These are phyloP conservation scores for Polytrichum commune DNA, from an alignment of 225 moss, liverwort and hornwort species.

Conservation along the genomic window DNA sequence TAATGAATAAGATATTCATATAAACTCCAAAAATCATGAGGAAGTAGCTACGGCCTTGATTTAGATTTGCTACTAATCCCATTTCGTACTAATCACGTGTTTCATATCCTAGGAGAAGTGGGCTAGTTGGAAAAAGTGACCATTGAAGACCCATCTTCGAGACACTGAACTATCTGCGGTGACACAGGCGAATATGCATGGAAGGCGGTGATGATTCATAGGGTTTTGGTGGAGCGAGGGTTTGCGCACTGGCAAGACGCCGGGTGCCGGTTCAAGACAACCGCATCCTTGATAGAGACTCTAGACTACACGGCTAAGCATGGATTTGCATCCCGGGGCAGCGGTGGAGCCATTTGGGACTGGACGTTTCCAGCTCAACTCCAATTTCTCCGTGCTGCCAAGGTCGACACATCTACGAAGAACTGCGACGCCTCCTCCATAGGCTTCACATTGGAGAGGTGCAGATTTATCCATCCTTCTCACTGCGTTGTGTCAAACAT, in stretches of 20 bases:
- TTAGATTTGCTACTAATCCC: too few species aligned
- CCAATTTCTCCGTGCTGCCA: constrained; percentile 28
- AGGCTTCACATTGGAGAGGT: constrained; percentile 38
- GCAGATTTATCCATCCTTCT: neutral
- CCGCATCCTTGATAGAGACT: neutral
- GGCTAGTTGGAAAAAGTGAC: too few species aligned
- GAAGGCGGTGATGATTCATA: constrained; percentile 56
- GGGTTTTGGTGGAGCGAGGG: constrained; percentile 21
- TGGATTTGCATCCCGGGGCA: constrained; percentile 34
- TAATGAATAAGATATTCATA: too few species aligned
- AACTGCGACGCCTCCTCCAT: constrained; percentile 54
- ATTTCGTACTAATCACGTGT: too few species aligned
- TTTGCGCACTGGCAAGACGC: constrained; percentile 24
- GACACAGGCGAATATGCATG: constrained; percentile 56
- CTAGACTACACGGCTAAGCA: constrained; percentile 2
- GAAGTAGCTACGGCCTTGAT: neutral
- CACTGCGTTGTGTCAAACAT: too few species aligned
- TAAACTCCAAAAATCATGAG: neutral
- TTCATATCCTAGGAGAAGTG: too few species aligned
- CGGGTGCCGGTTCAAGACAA: constrained; percentile 19
- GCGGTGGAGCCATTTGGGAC: constrained; percentile 3
- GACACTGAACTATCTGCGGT: too few species aligned
- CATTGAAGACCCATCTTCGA: too few species aligned
- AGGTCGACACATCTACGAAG: neutral
- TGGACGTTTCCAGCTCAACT: constrained; percentile 27